Base-by-base conservation (phyloP, 106 monocot species). In the Narthecium ossifragum region DNA sequence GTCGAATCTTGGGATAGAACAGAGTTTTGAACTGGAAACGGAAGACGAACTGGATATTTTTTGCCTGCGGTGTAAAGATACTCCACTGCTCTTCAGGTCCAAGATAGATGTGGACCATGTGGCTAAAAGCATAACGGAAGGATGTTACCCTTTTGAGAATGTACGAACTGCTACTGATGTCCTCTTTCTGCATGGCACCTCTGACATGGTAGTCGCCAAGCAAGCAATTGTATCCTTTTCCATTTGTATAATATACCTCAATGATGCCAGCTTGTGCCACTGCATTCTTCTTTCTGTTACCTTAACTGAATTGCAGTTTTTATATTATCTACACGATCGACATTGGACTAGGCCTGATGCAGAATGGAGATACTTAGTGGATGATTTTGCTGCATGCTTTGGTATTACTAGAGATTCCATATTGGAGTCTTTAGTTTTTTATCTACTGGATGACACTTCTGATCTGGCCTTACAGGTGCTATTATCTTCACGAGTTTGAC, bases 241-340 rank as follows among this genome's bases (percentile, higher is more conserved):
- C 5, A 25, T 24, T 10, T 39, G 9, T 50, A 29, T 8, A 45
- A 13, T 23, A 47, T 48, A 0, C 46, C 46, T 50, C 37, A 21
- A 31, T 53, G 39, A n/a, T 30, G 11, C 29, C 20, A 34, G 11
- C 5, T 57, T 51, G 17, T 12, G 5, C 17, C 26, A 24, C 17
- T 55, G 10, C 5, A 31, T 5, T n/a, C 37, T 20, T 38, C 29
- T 37, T 21, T 20, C 20, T 68, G 48, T 46, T 68, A n/a, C 62
- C 90, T 76, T 82, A 68, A 90, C 50, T 28, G 40, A 6, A 31
- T 60, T 75, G 33, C 47, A 96, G 94, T 90, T 96, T 33, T 62
- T 96, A 46, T 96, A 96, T 62, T 90, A 96, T 75, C 53, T 96
- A 56, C 86, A 86, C 75, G 94, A 96, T 60, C 74, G 90, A 9